Percentiles rank a stretch among this genome's conserved stretches.
Conservation (phyloP, 2,329 filamentous ascomycete genomes). For the Colletotrichum sp. region DNA sequence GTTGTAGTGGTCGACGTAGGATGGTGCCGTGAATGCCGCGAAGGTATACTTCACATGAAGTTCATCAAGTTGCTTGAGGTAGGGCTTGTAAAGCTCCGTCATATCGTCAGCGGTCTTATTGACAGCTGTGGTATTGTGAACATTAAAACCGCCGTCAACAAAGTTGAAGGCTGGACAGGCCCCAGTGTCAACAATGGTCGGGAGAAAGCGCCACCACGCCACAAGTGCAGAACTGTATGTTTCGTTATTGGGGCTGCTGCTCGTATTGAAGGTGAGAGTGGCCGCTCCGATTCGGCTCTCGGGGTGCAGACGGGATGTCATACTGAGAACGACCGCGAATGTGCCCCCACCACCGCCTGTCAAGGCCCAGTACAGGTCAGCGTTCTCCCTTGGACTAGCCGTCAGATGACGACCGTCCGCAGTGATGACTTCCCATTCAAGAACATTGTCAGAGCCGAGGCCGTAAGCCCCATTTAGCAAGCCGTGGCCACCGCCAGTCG, state of each 20-base stretch:
- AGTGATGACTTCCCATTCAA: constrained; percentile 54
- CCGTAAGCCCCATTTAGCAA: constrained; percentile 49
- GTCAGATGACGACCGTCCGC: constrained; percentile 43
- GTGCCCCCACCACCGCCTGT: constrained; percentile 55
- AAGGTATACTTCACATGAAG: not conserved
- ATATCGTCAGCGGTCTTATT: not conserved
- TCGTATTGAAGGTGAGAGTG: not conserved
- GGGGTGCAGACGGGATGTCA: not conserved
- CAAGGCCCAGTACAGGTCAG: constrained; percentile 61
- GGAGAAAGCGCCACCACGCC: not conserved
- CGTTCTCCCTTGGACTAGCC: constrained; percentile 44
- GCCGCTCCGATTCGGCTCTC: not conserved
- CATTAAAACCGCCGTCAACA: not conserved
- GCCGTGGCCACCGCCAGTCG: constrained; percentile 59
- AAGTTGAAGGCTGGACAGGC: not conserved
- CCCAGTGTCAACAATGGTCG: not conserved
- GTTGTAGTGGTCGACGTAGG: not conserved
- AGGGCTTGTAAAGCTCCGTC: not conserved
- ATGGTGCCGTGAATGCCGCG: not conserved
- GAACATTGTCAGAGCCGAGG: constrained; percentile 55
- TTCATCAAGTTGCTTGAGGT: not conserved
- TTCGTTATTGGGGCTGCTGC: not conserved
- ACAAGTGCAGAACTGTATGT: not conserved
- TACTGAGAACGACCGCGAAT: constrained; percentile 51
- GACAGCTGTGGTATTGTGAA: not conserved